These are phyloP conservation scores for Monosporascus sp. DNA, from an alignment of 2,329 filamentous ascomycete genomes.

Conservation along the genomic window DNA sequence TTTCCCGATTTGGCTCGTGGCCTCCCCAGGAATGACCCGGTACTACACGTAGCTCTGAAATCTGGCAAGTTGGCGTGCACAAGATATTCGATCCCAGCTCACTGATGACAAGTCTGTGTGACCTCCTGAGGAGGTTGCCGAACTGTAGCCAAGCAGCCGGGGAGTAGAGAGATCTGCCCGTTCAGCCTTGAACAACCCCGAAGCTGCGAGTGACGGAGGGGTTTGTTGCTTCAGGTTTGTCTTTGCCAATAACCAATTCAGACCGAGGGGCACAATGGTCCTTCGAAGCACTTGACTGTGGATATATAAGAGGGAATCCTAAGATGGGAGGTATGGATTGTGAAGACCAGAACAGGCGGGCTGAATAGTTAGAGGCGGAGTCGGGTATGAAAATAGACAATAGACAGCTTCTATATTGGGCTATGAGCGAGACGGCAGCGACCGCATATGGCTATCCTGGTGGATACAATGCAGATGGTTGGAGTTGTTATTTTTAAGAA, in stretches of 20 bases:
- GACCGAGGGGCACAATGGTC: not conserved
- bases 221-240: constrained; percentile 2
- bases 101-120: not conserved
- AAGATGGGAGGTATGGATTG: not conserved
- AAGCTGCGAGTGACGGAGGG: not conserved
- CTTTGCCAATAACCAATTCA: constrained; percentile 1
- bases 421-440: not conserved
- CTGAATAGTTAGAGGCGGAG: not conserved
- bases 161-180: not conserved
- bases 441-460: not conserved
- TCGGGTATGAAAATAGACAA: not conserved
- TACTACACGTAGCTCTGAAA: not conserved
- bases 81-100: not conserved
- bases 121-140: not conserved
- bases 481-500: not conserved
- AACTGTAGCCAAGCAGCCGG: not conserved
- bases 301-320: not conserved
- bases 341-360: not conserved
- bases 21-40: not conserved
- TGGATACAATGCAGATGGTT: not conserved
- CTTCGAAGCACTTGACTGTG: not conserved
- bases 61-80: not conserved
- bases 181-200: not conserved
- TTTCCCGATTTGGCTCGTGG: not conserved
- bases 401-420: not conserved